phyloP scores from a whole-genome alignment of 2,329 filamentous ascomycete genomes.

The Xylaria sp. region DNA sequence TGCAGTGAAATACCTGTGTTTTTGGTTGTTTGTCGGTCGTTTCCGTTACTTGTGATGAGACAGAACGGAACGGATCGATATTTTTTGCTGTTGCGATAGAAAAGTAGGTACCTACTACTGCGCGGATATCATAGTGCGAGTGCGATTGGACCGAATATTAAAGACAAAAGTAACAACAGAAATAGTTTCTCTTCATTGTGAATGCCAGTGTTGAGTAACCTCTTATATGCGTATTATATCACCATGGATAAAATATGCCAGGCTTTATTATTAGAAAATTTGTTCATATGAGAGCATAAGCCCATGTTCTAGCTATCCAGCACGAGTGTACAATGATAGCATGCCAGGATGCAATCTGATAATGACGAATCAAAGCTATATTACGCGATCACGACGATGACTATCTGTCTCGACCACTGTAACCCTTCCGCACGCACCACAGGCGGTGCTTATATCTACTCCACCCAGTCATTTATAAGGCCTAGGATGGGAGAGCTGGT shows the following conservation, averaged over 20 bases:
- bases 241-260: neutral
- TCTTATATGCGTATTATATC: neutral
- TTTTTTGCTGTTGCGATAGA: neutral
- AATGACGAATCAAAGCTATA: slow-evolving; percentile 7
- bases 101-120: neutral
- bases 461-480: neutral
- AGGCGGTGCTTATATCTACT: neutral
- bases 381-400: neutral
- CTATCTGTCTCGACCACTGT: neutral
- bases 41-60: neutral
- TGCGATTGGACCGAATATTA: neutral
- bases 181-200: neutral
- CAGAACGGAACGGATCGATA: neutral
- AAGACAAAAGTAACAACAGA: neutral
- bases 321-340: neutral
- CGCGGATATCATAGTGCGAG: slow-evolving; percentile 1
- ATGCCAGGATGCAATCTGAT: slow-evolving; percentile 8
- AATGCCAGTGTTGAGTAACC: neutral
- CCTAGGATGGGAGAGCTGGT: neutral
- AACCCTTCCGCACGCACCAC: slow-evolving; percentile 2
- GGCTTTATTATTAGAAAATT: neutral
- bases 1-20: neutral
- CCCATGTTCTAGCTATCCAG: slow-evolving; percentile 12
- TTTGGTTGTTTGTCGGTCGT: neutral
- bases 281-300: slow-evolving; percentile 1